A percentile compares a stretch with the other conserved stretches of the same genome.
phyloP scores from a whole-genome alignment of 2,329 filamentous ascomycete species.

The Colletotrichum orchidophilum region DNA sequence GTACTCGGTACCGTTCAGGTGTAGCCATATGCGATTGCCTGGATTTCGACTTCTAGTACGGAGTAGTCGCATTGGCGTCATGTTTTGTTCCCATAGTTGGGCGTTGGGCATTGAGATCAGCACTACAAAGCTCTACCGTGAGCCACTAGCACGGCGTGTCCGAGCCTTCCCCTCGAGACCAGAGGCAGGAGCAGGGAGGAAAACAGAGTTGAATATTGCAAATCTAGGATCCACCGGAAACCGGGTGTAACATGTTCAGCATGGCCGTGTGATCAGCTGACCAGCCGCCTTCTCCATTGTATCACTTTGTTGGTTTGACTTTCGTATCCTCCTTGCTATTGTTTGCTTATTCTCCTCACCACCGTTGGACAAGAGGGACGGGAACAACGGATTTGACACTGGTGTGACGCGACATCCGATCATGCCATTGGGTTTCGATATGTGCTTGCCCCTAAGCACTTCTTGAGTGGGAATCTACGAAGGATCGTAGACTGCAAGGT shows the following conservation, averaged over 20 bases:
- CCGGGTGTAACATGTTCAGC: conserved; percentile 1
- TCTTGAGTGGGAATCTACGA: background rate
- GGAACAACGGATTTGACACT: background rate
- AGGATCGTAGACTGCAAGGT: background rate
- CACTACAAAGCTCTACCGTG: conserved; percentile 5
- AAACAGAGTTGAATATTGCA: background rate
- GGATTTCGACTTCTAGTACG: background rate
- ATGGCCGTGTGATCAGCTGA: conserved; percentile 15
- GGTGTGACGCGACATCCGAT: background rate
- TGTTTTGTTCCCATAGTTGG: conserved; percentile 3
- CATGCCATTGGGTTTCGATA: background rate
- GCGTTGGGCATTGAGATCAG: conserved; percentile 27
- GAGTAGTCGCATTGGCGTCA: background rate
- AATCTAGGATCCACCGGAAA: background rate
- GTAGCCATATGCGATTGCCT: background rate
- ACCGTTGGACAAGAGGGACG: background rate
- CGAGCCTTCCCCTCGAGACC: background rate
- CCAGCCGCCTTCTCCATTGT: background rate
- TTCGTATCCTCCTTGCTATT: background rate
- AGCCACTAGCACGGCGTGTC: conserved; percentile 13
- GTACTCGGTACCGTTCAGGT: background rate
- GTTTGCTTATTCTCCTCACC: background rate
- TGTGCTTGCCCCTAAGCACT: background rate
- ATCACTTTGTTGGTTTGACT: background rate
- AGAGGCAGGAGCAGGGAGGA: background rate